These are phyloP conservation scores for Calonectria leucothoes DNA, from an alignment of 2,329 filamentous ascomycete species.

Conservation along the genomic window DNA sequence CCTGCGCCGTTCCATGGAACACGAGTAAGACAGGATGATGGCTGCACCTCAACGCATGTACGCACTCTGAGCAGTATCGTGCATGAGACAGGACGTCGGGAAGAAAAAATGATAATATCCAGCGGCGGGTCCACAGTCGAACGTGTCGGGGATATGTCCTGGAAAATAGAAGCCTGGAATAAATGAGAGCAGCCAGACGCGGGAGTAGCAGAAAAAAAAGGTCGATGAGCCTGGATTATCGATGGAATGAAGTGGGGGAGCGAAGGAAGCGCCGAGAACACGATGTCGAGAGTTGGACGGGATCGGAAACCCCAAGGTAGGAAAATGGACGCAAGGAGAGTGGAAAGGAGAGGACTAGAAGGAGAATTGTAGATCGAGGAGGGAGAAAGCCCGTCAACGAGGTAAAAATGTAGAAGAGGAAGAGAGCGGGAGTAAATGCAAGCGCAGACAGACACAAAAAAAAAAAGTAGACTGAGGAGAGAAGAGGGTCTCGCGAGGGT, in stretches of 20 bases:
- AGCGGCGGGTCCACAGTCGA: not conserved
- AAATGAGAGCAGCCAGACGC: not conserved
- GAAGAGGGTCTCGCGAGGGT: constrained; percentile 30
- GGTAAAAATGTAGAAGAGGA: constrained; percentile 6
- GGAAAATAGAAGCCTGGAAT: not conserved
- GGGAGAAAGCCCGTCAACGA: constrained; percentile 18
- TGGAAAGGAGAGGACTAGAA: constrained; percentile 10
- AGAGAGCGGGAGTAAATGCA: constrained; percentile 14
- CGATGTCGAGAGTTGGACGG: not conserved
- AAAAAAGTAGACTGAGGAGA: constrained; percentile 10
- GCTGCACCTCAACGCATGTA: constrained; percentile 7
- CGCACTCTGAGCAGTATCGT: not conserved
- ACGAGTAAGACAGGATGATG: constrained; percentile 17
- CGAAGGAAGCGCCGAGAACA: not conserved
- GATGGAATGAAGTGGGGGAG: constrained; percentile 15
- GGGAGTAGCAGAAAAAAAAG: not conserved
- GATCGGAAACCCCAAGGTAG: not conserved
- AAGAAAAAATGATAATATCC: not conserved
- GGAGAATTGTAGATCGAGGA: constrained; percentile 3
- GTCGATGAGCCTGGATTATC: constrained; percentile 1
- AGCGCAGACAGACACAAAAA: not conserved
- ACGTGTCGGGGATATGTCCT: constrained; percentile 4
- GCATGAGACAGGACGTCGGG: constrained; percentile 4
- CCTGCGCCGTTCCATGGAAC: constrained; percentile 20
- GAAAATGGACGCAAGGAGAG: constrained; percentile 7